These are phyloP conservation scores for Papiliotrema terrestris DNA, from an alignment of 1,284 basidiomycete species.

Conservation along the genomic window DNA sequence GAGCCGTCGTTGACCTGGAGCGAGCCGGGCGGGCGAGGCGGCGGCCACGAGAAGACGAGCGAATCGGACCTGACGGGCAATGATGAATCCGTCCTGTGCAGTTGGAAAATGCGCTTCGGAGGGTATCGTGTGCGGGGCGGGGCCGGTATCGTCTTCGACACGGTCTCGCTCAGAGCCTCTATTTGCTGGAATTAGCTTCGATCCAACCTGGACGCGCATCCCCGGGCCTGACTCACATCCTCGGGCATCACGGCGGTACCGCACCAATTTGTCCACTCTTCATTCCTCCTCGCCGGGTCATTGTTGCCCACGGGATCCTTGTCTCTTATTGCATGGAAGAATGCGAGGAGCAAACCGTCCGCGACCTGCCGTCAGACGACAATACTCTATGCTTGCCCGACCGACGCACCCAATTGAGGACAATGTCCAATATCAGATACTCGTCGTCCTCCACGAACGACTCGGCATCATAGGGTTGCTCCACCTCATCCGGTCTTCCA, in stretches of 20 bases:
- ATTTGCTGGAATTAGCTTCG: slow-evolving; percentile 32
- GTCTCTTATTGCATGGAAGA: slow-evolving; percentile 78
- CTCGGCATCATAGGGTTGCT: slow-evolving; percentile 55
- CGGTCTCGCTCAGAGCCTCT: slow-evolving; percentile 28
- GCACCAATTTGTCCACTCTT: slow-evolving; percentile 91
- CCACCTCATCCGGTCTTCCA: slow-evolving; percentile 42
- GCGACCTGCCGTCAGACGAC: slow-evolving; percentile 53
- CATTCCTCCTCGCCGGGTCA: slow-evolving; percentile 65
- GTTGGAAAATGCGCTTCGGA: slow-evolving; percentile 47
- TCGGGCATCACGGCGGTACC: slow-evolving; percentile 60
- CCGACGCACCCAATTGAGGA: slow-evolving; percentile 74
- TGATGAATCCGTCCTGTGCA: slow-evolving; percentile 28
- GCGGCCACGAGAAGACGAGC: slow-evolving; percentile 82
- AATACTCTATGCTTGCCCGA: not conserved
- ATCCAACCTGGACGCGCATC: slow-evolving; percentile 35
- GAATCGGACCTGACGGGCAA: slow-evolving; percentile 30
- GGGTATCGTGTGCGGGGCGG: slow-evolving; percentile 29
- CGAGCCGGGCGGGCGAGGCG: slow-evolving; percentile 43
- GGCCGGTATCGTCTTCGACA: slow-evolving; percentile 21
- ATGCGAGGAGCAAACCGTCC: slow-evolving; percentile 85
- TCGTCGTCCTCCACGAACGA: slow-evolving; percentile 69
- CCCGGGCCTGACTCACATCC: slow-evolving; percentile 44
- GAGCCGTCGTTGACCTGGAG: slow-evolving; percentile 52
- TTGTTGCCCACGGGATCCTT: slow-evolving; percentile 66
- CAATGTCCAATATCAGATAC: slow-evolving; percentile 86